Evolutionary conservation across 345 rosid species (phyloP), one percentile per base, ranked within the genome.

Genomic region (Populus ilicifolia): DNA sequence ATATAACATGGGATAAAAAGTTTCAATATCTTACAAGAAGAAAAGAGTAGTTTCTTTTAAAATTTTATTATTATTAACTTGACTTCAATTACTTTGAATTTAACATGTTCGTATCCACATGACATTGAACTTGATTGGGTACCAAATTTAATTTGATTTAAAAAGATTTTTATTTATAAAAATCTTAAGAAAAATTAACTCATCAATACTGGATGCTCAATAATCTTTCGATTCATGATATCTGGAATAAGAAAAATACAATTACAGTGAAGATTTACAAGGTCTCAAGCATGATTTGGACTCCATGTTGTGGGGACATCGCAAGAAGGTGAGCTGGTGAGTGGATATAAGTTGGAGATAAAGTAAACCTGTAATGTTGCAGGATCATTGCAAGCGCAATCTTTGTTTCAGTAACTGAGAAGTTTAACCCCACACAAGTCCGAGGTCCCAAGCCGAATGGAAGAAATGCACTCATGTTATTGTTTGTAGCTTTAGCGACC

Each of bases 361-460:
- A 75, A 27, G 59, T 66, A 65, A 80, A 33, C 41, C 44, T 36
- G 56, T 75, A 52, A 29, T 29, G 79, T 29, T 75, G 75, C 43
- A 80, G 79, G 56, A 75, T 75, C 79, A 80, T 80, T 1, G 79
- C 54, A 3, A 80, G 61, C 1, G 61, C 75, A 25, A 75, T 75
- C 76, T 80, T 75, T 11, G 27, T 65, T 36, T 80, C 82, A 10
- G 44, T 62, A 33, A 70, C 5, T 36, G 79, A 71, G 63, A 74
- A 80, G 70, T 70, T 79, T 1, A 44, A 23, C 27, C 82, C 82
- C 20, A 50, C 82, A 70, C 79, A 75, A 11, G 2, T 25, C 70
- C 82, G 25, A 25, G 71, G 67, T 39, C 79, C 79, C 23, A 70
- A 17, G 1, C 48, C 76, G 65, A 71, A 64, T 13, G 79, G 68